These are phyloP conservation scores for Lagenidium giganteum DNA, from an alignment of 352 stramenopile species.

Conservation along the genomic window DNA sequence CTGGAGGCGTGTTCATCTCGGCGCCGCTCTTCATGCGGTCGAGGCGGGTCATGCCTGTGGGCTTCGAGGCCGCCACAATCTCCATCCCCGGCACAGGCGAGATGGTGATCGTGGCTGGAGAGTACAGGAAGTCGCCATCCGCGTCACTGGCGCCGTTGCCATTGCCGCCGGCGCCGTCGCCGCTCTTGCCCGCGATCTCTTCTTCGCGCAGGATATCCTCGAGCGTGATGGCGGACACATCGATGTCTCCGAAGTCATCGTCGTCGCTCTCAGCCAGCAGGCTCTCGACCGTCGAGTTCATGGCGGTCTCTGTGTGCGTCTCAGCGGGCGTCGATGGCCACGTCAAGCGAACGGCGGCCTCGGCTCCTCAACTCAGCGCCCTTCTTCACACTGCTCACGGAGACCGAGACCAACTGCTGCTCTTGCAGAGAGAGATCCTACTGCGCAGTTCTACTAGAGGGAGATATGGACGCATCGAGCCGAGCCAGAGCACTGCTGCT, in stretches of 20 bases:
- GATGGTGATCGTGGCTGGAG: constrained; percentile 30
- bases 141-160: constrained; percentile 7
- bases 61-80: constrained; percentile 6
- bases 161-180: constrained; percentile 11
- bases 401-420: background rate
- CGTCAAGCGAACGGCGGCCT: too few relatives aligned
- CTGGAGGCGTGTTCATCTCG: constrained; percentile 19
- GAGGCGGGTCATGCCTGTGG: constrained; percentile 2
- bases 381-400: too few relatives aligned
- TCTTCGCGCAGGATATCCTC: constrained; percentile 74
- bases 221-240: constrained; percentile 59
- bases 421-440: constrained; percentile 23
- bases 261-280: constrained; percentile 64
- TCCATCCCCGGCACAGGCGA: constrained; percentile 57
- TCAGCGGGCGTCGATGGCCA: background rate
- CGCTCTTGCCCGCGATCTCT: constrained; percentile 28
- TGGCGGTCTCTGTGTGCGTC: background rate
- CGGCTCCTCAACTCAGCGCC: too few relatives aligned
- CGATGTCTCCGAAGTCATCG: constrained; percentile 57
- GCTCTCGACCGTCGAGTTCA: constrained; percentile 42
- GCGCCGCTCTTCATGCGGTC: constrained; percentile 23
- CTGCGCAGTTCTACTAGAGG: too few relatives aligned
- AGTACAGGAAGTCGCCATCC: too few relatives aligned
- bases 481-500: too few relatives aligned
- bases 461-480: too few relatives aligned